A percentile compares a stretch with the other conserved stretches of the same genome.
These are phyloP conservation scores for Puccinia triticina DNA, from an alignment of 1,284 basidiomycete genomes.

Conservation along the genomic window DNA sequence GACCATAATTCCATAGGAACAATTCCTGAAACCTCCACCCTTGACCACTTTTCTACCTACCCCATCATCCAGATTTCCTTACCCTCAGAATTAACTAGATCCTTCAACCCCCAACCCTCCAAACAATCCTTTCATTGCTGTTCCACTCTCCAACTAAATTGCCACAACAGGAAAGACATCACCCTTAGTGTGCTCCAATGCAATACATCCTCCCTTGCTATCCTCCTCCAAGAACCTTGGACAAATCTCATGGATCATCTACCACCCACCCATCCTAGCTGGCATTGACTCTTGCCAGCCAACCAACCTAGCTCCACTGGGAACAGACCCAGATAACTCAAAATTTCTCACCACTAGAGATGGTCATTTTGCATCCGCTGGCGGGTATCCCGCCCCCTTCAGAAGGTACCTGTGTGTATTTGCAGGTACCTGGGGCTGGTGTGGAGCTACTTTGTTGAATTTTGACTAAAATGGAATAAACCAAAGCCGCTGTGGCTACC, in stretches of 20 bases:
- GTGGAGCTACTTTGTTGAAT: too few relatives aligned
- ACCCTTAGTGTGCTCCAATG: background rate
- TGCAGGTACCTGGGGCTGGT: too few relatives aligned
- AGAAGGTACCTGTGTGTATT: too few relatives aligned
- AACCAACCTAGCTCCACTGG: background rate
- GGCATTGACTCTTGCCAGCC: background rate
- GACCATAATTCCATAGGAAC: background rate
- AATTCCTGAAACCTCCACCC: background rate
- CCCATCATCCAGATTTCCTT: background rate
- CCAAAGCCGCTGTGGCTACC: too few relatives aligned
- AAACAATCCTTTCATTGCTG: too few relatives aligned
- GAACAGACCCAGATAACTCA: background rate
- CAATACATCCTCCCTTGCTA: background rate
- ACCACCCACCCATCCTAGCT: background rate
- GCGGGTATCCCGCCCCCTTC: too few relatives aligned
- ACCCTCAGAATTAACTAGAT: background rate
- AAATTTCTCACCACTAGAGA: background rate
- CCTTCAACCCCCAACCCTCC: too few relatives aligned
- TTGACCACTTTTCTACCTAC: too few relatives aligned
- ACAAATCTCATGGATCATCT: background rate
- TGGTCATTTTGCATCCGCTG: too few relatives aligned
- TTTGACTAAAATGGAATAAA: too few relatives aligned
- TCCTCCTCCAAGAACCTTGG: constrained; percentile 20
- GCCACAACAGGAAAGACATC: background rate
- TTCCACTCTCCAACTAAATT: background rate